phyloP scores from a whole-genome alignment of 164 flowering plant genomes.

The Liriodendron chinense region DNA sequence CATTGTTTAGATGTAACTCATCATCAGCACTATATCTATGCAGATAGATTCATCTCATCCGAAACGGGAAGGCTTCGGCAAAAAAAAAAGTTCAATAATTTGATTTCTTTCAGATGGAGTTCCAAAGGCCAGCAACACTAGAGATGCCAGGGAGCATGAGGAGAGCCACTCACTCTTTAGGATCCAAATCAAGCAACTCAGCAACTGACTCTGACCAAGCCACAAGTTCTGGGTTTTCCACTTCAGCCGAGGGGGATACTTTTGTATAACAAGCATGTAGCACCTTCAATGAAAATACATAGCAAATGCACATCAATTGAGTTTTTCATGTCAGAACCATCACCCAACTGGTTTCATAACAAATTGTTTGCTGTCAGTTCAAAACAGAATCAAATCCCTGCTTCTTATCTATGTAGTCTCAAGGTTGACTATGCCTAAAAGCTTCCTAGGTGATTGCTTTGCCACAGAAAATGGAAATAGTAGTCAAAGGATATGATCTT shows the following conservation, averaged over 20 bases:
- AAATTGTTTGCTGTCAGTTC: neutral
- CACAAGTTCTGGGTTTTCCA: constrained; percentile 88
- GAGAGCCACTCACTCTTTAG: constrained; percentile 68
- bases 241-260: constrained; percentile 84
- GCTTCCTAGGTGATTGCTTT: too few species aligned
- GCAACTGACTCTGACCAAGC: constrained; percentile 92
- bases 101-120: neutral
- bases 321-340: neutral
- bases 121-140: neutral
- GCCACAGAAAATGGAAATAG: too few species aligned
- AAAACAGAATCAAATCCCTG: neutral
- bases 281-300: constrained; percentile 46
- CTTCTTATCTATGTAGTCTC: neutral
- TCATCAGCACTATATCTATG: too few species aligned
- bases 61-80: neutral
- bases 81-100: neutral
- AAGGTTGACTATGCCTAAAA: neutral
- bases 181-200: constrained; percentile 83
- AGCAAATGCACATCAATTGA: neutral
- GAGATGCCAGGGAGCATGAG: neutral
- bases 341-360: neutral
- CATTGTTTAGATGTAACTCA: neutral
- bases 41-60: too few species aligned
- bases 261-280: constrained; percentile 85
- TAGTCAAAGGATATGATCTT: too few species aligned